Evolutionary conservation across 331 rosid genomes (phyloP).

Genomic region (Spiraea crenata): DNA sequence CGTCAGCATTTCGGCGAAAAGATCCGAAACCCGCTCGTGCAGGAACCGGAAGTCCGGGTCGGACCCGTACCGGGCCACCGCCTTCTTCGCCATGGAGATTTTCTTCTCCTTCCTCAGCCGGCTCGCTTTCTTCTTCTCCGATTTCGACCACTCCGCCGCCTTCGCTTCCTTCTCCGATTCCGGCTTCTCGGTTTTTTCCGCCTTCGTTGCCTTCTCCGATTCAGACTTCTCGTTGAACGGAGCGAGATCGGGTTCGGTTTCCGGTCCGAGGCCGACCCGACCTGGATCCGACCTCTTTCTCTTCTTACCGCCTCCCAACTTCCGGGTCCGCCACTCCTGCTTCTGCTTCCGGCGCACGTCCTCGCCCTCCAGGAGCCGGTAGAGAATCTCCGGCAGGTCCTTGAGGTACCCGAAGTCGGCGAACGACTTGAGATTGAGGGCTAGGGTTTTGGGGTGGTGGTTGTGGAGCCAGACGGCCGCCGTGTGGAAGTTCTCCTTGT

Average conservation of each 20-base stretch:
- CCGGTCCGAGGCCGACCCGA: neutral
- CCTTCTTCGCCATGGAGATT: conserved; percentile 40
- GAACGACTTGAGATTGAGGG: conserved; percentile 43
- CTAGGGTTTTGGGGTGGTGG: conserved; percentile 62
- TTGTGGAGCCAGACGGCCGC: conserved; percentile 61
- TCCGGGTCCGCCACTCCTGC: conserved; percentile 17
- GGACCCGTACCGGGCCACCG: conserved; percentile 8
- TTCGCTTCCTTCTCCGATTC: neutral
- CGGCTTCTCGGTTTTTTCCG: neutral
- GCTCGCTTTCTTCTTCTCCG: conserved; percentile 38
- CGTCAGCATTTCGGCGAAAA: conserved; percentile 36
- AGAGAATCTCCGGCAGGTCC: conserved; percentile 69
- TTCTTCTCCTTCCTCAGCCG: conserved; percentile 31
- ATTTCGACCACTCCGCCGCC: neutral
- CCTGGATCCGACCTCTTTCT: too few relatives aligned
- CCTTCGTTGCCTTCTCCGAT: neutral
- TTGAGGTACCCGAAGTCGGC: conserved; percentile 70
- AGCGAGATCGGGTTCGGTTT: neutral
- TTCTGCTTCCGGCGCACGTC: conserved; percentile 36
- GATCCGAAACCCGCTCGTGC: conserved; percentile 36
- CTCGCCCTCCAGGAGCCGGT: conserved; percentile 51
- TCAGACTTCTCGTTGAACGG: neutral
- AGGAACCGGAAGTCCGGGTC: conserved; percentile 30
- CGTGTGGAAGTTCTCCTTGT: conserved; percentile 46
- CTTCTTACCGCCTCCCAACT: neutral